Conservation (phyloP, 2,329 filamentous ascomycete species). For the Aspergillus luchuensis region DNA sequence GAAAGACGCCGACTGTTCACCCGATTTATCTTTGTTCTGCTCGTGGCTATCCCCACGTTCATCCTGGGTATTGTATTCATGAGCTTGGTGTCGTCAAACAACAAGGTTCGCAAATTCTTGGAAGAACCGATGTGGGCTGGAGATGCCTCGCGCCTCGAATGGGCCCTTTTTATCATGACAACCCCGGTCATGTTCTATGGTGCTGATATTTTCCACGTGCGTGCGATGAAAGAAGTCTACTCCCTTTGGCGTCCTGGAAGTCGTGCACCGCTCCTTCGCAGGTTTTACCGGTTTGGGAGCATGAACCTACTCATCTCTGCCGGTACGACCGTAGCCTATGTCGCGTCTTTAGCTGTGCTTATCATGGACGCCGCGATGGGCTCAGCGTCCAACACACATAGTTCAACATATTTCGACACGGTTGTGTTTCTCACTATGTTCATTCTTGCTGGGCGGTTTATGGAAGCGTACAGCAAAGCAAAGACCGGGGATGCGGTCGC, state of each 20-base stretch:
- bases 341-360: conserved; percentile 78
- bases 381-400: conserved; percentile 50
- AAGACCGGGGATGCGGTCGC: conserved; percentile 85
- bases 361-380: conserved; percentile 55
- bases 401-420: conserved; percentile 80
- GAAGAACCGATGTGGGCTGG: conserved; percentile 72
- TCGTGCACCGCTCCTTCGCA: conserved; percentile 68
- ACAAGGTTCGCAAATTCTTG: conserved; percentile 64
- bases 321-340: conserved; percentile 83
- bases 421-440: conserved; percentile 92
- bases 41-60: conserved; percentile 78
- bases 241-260: conserved; percentile 77
- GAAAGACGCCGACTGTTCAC: conserved; percentile 70
- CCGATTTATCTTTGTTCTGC: conserved; percentile 69
- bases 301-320: conserved; percentile 95
- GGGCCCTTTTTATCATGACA: conserved; percentile 76
- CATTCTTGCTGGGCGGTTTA: conserved; percentile 63
- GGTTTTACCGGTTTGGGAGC: conserved; percentile 91
- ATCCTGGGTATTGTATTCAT: conserved; percentile 89
- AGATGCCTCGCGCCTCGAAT: conserved; percentile 71
- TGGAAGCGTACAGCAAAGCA: conserved; percentile 86
- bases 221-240: conserved; percentile 75
- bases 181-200: conserved; percentile 87
- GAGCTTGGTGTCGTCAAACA: conserved; percentile 68
- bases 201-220: conserved; percentile 79